Percentiles rank a stretch among this genome's conserved stretches.
phyloP scores from a whole-genome alignment of 73 alveolate genomes.

The Loxodes magnus region DNA sequence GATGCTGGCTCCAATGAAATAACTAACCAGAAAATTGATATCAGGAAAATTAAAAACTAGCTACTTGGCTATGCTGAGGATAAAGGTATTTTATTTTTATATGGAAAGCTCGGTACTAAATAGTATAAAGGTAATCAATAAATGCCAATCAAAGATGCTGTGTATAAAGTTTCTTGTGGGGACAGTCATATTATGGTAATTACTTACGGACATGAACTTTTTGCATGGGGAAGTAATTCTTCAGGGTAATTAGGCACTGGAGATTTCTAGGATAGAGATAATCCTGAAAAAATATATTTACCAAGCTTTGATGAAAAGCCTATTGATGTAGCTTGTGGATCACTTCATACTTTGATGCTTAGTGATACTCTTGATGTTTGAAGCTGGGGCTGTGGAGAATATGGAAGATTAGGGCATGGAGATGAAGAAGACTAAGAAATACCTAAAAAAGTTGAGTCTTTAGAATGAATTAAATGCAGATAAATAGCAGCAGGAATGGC shows the following conservation, averaged over 20 bases:
- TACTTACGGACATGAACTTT: slow-evolving; percentile 37
- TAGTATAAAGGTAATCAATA: too few relatives aligned
- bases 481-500: too few relatives aligned
- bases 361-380: slow-evolving; percentile 52
- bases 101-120: too few relatives aligned
- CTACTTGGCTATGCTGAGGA: too few relatives aligned
- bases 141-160: too few relatives aligned
- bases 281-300: too few relatives aligned
- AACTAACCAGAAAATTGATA: too few relatives aligned
- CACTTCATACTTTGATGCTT: slow-evolving; percentile 73
- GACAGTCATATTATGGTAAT: slow-evolving; percentile 60
- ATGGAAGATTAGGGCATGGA: slow-evolving; percentile 35
- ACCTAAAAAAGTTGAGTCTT: slow-evolving; percentile 64
- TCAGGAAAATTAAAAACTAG: too few relatives aligned
- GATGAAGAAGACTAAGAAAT: slow-evolving; percentile 19
- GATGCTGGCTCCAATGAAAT: too few relatives aligned
- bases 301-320: too few relatives aligned
- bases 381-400: slow-evolving; percentile 39
- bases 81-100: too few relatives aligned
- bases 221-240: slow-evolving; percentile 65
- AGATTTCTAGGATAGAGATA: background rate
- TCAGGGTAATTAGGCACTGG: slow-evolving; percentile 9
- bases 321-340: slow-evolving; percentile 72
- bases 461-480: too few relatives aligned
- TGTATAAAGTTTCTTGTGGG: slow-evolving; percentile 63